Base-by-base conservation (phyloP, 2,329 filamentous ascomycete genomes). In the Talaromyces sp. region DNA sequence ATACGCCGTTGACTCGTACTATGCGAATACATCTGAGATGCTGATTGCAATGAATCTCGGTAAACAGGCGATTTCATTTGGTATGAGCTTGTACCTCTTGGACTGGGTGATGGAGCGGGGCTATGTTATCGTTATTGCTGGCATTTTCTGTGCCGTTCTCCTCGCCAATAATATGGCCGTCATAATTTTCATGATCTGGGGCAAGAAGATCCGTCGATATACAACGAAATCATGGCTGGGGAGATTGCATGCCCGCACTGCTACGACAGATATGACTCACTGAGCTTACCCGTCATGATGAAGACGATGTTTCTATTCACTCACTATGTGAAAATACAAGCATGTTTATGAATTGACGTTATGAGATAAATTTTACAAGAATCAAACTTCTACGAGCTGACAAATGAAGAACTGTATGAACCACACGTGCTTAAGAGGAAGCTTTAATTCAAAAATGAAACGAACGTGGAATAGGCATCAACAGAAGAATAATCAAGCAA, bases 1-100 rank as follows among this genome's bases (percentile, higher is more conserved):
- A 2, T 87, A 87, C 66, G 84, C 84, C 1, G 81, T 87, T 42
- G 84, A 87, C 68, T 82, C 78, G 58, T 85, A 87, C 70, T 81
- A 80, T 22, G 76, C 80, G 36, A 84, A 86, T 65, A 82, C 84
- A n/a, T 82, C 80, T 27, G 84, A 87, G 72, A 86, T 86, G 84
- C 77, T 87, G 11, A 86, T 84, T 63, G 81, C 82, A 3, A 84
- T 84, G 78, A 84, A 84, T 65, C 68, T 84, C n/a, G 82, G 82
- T 11, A 84, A 84, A 68, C 81, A 84, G 70, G 80, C 81, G 2
- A 82, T 84, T 57, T 81, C 78, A 60, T 84, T 84, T 63, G 82
- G 81, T 1, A 78, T 84, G 70, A 79, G 80, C 4, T 71, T 80
- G 57, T 75, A 82, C 60, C 71, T 84, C 57, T 70, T 84, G 17